A percentile compares a stretch with the other conserved stretches of the same genome.
Evolutionary conservation across 805 yeast genomes (phyloP).

Genomic region (Diddensiella santjacobensis): DNA sequence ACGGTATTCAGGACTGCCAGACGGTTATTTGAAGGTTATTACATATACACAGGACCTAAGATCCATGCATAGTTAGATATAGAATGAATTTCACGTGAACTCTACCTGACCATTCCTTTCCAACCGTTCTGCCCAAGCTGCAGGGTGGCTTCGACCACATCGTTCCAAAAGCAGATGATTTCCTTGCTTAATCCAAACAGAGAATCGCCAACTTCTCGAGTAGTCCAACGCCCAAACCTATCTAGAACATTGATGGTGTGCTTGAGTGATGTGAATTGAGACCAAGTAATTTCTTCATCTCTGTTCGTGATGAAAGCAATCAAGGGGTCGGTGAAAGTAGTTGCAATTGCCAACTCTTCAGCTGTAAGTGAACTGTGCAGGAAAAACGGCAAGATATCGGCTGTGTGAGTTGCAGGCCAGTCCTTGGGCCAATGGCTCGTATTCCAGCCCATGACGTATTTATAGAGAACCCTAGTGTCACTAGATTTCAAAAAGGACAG

Average conservation of each 20-base stretch:
- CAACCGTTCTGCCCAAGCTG: slow-evolving; percentile 4
- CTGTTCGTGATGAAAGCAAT: background rate
- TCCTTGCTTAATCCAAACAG: slow-evolving; percentile 1
- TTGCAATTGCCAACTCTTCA: background rate
- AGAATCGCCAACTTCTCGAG: background rate
- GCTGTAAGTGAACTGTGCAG: background rate
- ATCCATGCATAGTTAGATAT: background rate
- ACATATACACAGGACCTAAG: background rate
- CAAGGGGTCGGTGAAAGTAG: background rate
- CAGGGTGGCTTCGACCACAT: background rate
- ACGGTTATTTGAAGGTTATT: slow-evolving; percentile 6
- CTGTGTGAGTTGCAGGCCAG: slow-evolving; percentile 9
- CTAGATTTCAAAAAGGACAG: background rate
- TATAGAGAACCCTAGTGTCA: background rate
- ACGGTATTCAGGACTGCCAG: slow-evolving; percentile 7
- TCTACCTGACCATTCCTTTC: background rate
- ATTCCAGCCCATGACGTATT: slow-evolving; percentile 2
- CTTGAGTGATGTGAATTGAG: background rate
- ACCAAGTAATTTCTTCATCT: background rate
- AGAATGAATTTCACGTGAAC: background rate
- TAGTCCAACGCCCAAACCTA: background rate
- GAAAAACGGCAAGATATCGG: slow-evolving; percentile 6
- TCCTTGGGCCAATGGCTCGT: slow-evolving; percentile 4
- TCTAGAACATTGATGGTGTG: background rate
- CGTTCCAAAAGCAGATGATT: background rate